Percentiles rank a stretch among this genome's conserved stretches.
Conservation (phyloP, 2,329 filamentous ascomycete species). For the Thielaviopsis populi region DNA sequence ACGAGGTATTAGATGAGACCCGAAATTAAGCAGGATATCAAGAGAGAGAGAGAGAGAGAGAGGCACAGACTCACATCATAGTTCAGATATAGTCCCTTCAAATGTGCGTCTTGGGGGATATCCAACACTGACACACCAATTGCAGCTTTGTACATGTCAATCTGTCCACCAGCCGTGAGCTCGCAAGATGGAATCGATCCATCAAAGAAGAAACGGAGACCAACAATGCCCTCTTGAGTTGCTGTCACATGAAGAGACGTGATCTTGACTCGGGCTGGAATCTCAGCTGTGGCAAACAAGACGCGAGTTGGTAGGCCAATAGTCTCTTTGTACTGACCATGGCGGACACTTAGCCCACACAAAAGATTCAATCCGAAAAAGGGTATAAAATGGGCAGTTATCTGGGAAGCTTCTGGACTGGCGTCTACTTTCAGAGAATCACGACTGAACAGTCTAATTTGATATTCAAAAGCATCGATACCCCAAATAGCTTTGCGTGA, state of each 20-base stretch:
- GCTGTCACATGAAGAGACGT: not conserved
- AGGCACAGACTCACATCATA: not conserved
- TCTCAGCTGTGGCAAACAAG: not conserved
- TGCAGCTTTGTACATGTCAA: not conserved
- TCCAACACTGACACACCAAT: not conserved
- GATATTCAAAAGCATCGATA: not conserved
- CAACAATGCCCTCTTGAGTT: not conserved
- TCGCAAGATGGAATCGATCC: not conserved
- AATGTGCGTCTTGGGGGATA: not conserved
- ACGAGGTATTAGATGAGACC: not conserved
- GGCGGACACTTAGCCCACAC: not conserved
- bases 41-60: not conserved
- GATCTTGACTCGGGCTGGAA: not conserved
- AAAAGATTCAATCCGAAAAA: not conserved
- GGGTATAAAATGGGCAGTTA: not conserved
- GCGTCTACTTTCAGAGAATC: no score
- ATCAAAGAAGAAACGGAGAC: not conserved
- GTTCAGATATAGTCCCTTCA: not conserved
- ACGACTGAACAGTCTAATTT: not conserved
- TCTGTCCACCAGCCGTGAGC: not conserved
- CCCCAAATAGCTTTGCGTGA: not conserved
- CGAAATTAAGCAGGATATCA: not conserved
- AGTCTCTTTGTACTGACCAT: not conserved
- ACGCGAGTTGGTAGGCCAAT: not conserved
- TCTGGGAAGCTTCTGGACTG: not conserved